Evolutionary conservation across 345 rosid genomes (phyloP).

Genomic region (Pugionium cornutum): DNA sequence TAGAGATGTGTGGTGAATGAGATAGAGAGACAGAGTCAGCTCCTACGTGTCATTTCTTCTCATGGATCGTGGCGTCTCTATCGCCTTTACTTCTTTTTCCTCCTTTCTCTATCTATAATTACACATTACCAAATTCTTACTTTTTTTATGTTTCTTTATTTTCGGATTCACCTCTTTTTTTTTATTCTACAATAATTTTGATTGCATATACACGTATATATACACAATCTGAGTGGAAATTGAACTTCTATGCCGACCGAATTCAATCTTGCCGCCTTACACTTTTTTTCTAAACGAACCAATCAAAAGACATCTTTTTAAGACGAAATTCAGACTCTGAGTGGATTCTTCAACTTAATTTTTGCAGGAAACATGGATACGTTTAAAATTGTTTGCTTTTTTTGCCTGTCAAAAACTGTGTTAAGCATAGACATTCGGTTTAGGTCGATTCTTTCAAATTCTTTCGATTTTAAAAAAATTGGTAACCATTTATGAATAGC

Average conservation of each 20-base stretch:
- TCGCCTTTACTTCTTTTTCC: background rate
- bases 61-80: slow-evolving; percentile 13
- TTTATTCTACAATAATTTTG: background rate
- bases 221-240: background rate
- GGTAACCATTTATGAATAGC: no score
- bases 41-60: slow-evolving; percentile 34
- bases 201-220: no score
- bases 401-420: no score
- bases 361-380: no score
- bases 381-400: no score
- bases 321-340: background rate
- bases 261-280: slow-evolving; percentile 13
- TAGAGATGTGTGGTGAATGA: slow-evolving; percentile 10
- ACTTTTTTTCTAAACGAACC: background rate
- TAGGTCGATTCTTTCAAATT: no score
- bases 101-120: no score
- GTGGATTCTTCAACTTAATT: no score
- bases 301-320: background rate
- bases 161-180: background rate
- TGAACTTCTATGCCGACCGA: slow-evolving; percentile 3
- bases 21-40: slow-evolving; percentile 19
- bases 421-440: no score
- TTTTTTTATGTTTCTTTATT: background rate
- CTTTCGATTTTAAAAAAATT: no score
- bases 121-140: no score